Conservation (phyloP, 2,329 filamentous ascomycete species). For the Cytospora schulzeri region DNA sequence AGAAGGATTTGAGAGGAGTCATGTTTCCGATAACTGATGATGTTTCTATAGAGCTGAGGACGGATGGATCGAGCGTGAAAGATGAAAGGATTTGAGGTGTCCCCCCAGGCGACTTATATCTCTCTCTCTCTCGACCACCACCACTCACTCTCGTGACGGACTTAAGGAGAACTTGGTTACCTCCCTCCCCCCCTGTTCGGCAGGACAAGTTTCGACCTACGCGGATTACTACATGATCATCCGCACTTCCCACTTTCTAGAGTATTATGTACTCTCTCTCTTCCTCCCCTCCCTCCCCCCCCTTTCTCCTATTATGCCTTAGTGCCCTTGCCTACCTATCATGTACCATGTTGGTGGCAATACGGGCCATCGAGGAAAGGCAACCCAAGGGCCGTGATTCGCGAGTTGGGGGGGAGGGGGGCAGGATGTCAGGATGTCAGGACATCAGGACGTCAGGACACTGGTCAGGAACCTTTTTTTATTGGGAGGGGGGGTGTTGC, state of each 20-base stretch:
- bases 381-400: not conserved
- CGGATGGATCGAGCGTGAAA: conserved; percentile 2
- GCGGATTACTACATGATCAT: not conserved
- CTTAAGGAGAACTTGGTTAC: conserved; percentile 1
- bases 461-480: no score
- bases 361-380: not conserved
- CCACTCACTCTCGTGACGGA: conserved; percentile 4
- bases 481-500: no score
- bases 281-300: no score
- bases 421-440: no score
- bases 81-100: conserved; percentile 2
- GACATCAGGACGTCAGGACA: no score
- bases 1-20: conserved; percentile 10
- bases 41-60: conserved; percentile 5
- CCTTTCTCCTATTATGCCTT: no score
- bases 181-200: conserved; percentile 1
- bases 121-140: conserved; percentile 10
- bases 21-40: conserved; percentile 12
- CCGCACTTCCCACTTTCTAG: not conserved
- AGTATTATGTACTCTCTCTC: not conserved
- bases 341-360: not conserved
- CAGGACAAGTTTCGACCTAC: conserved; percentile 1
- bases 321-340: not conserved
- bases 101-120: conserved; percentile 14
- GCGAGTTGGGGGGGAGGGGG: no score